Conservation (phyloP, 352 stramenopile genomes). For the Phytopythium kandeliae region DNA sequence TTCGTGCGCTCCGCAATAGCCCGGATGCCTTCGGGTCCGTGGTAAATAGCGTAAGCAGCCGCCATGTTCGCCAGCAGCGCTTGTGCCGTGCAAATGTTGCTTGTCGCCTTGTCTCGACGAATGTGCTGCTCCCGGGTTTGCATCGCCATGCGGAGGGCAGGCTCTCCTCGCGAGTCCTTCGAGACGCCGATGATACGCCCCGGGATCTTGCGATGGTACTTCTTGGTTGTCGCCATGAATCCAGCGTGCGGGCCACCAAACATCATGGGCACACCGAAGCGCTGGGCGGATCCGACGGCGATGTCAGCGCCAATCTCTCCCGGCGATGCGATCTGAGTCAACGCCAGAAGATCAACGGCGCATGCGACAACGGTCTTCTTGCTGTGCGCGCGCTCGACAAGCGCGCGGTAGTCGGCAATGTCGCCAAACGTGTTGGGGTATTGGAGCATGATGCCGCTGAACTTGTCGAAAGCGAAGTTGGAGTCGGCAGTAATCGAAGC, state of each 20-base stretch:
- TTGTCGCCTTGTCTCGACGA: conserved; percentile 98
- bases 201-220: conserved; percentile 97
- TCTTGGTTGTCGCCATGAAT: conserved; percentile 95
- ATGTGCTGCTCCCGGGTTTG: conserved; percentile 99
- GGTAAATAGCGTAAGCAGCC: conserved; percentile 97
- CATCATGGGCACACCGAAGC: conserved; percentile 99
- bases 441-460: conserved; percentile 96
- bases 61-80: conserved; percentile 99
- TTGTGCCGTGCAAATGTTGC: conserved; percentile 99
- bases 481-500: conserved; percentile 48
- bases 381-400: conserved; percentile 84
- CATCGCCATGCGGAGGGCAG: conserved; percentile 97
- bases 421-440: conserved; percentile 98
- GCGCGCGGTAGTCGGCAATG: conserved; percentile 89
- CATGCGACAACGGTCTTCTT: conserved; percentile 92
- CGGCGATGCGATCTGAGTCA: conserved; percentile 93
- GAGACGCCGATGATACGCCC: conserved; percentile 99
- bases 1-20: conserved; percentile 93
- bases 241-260: conserved; percentile 98
- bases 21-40: conserved; percentile 95
- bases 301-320: conserved; percentile 97
- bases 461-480: conserved; percentile 82
- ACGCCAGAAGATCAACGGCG: conserved; percentile 94
- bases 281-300: conserved; percentile 96
- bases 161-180: conserved; percentile 94